These are phyloP conservation scores for Rhypophila decipiens DNA, from an alignment of 495 filamentous ascomycete species.

Conservation along the genomic window DNA sequence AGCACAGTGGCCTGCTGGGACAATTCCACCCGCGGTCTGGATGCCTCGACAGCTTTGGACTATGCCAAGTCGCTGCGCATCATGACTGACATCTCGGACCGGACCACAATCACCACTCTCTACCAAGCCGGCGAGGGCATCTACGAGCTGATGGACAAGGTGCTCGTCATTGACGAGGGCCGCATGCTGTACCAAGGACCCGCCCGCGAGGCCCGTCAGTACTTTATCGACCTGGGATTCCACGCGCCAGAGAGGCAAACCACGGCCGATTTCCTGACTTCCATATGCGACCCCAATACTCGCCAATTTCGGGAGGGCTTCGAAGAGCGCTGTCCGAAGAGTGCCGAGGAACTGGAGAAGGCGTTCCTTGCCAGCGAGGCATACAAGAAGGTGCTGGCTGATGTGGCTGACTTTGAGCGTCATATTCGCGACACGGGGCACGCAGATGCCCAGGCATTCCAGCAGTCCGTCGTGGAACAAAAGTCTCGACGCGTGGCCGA, in stretches of 20 bases:
- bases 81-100: slow-evolving; percentile 76
- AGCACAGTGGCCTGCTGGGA: slow-evolving; percentile 53
- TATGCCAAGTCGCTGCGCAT: slow-evolving; percentile 71
- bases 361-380: slow-evolving; percentile 52
- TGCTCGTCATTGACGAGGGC: slow-evolving; percentile 59
- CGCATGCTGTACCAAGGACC: slow-evolving; percentile 64
- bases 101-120: slow-evolving; percentile 75
- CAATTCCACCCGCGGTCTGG: slow-evolving; percentile 75
- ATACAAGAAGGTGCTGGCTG: slow-evolving; percentile 41
- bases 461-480: slow-evolving; percentile 39
- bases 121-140: slow-evolving; percentile 83
- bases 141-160: slow-evolving; percentile 73
- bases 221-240: slow-evolving; percentile 58
- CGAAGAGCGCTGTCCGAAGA: slow-evolving; percentile 60
- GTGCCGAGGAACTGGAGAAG: slow-evolving; percentile 61
- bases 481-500: slow-evolving; percentile 29
- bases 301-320: slow-evolving; percentile 55
- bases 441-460: slow-evolving; percentile 41
- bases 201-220: slow-evolving; percentile 49
- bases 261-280: slow-evolving; percentile 67
- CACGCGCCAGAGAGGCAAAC: slow-evolving; percentile 49
- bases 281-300: slow-evolving; percentile 61
- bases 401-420: slow-evolving; percentile 43
- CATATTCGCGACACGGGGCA: slow-evolving; percentile 25
- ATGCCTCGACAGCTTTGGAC: slow-evolving; percentile 73